Evolutionary conservation across 2,329 filamentous ascomycete genomes (phyloP).

Genomic region (Aspergillus latus): DNA sequence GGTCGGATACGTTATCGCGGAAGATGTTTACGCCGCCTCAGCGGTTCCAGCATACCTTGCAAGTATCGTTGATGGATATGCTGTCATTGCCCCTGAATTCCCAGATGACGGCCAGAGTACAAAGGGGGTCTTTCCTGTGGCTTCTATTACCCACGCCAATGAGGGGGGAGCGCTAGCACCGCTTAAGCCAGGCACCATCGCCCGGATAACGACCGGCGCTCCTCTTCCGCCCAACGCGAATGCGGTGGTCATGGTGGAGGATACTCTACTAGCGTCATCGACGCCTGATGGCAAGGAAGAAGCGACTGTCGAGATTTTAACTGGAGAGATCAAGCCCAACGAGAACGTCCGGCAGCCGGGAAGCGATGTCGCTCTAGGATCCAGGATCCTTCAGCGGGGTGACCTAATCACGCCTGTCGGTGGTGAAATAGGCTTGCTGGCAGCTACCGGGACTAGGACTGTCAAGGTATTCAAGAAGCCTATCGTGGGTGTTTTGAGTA

Average conservation of each 20-base stretch:
- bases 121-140: constrained; percentile 81
- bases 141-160: constrained; percentile 80
- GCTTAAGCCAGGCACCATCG: constrained; percentile 72
- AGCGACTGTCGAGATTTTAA: constrained; percentile 81
- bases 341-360: constrained; percentile 92
- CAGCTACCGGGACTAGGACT: constrained; percentile 73
- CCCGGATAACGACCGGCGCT: constrained; percentile 91
- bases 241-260: constrained; percentile 95
- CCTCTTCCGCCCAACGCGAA: constrained; percentile 85
- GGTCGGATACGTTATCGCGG: constrained; percentile 75
- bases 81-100: constrained; percentile 61
- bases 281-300: constrained; percentile 83
- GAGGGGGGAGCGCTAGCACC: constrained; percentile 62
- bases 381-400: constrained; percentile 70
- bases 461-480: constrained; percentile 75
- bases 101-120: constrained; percentile 61
- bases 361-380: constrained; percentile 73
- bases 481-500: constrained; percentile 82
- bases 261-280: constrained; percentile 72
- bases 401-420: constrained; percentile 83
- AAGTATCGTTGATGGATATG: constrained; percentile 96
- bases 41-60: constrained; percentile 90
- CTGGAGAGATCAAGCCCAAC: constrained; percentile 68
- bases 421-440: constrained; percentile 86
- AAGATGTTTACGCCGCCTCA: constrained; percentile 76